Percentiles rank a stretch among this genome's conserved stretches.
Conservation (phyloP, 768 basidiomycete genomes). For the Lentinula raphanica region DNA sequence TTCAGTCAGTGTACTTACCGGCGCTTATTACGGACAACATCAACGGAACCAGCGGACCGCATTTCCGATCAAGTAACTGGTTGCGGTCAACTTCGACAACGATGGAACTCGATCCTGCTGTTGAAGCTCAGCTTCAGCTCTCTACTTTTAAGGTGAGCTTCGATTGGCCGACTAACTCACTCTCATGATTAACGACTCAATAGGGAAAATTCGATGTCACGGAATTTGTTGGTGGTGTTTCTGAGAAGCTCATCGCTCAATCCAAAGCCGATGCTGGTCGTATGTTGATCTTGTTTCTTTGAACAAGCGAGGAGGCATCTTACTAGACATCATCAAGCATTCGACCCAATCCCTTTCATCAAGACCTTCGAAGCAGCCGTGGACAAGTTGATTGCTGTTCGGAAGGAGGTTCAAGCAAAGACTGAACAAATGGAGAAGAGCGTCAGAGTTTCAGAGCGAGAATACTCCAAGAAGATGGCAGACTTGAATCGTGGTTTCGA, state of each 20-base stretch:
- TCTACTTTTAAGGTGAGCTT: constrained; percentile 48
- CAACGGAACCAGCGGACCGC: too few species aligned
- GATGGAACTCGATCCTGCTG: constrained; percentile 42
- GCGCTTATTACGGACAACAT: too few species aligned
- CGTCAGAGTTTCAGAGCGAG: constrained; percentile 82
- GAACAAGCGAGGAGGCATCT: background rate
- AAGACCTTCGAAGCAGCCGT: constrained; percentile 87
- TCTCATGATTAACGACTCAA: constrained; percentile 9
- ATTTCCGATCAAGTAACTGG: too few species aligned
- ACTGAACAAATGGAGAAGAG: constrained; percentile 92
- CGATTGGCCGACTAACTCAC: background rate
- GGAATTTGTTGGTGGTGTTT: constrained; percentile 80
- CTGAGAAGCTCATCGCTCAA: constrained; percentile 82
- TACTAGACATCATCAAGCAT: constrained; percentile 49
- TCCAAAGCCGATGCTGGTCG: constrained; percentile 84
- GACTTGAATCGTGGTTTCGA: constrained; percentile 93
- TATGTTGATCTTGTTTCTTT: constrained; percentile 23
- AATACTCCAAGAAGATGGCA: constrained; percentile 91
- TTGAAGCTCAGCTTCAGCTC: constrained; percentile 49
- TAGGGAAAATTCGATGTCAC: constrained; percentile 90
- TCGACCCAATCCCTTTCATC: constrained; percentile 91
- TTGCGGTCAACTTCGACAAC: too few species aligned
- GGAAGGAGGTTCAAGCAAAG: constrained; percentile 85
- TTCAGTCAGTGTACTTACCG: too few species aligned
- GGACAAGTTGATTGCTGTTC: constrained; percentile 78